These are phyloP conservation scores for Ogataea siamensis DNA, from an alignment of 805 yeast genomes.

Conservation along the genomic window DNA sequence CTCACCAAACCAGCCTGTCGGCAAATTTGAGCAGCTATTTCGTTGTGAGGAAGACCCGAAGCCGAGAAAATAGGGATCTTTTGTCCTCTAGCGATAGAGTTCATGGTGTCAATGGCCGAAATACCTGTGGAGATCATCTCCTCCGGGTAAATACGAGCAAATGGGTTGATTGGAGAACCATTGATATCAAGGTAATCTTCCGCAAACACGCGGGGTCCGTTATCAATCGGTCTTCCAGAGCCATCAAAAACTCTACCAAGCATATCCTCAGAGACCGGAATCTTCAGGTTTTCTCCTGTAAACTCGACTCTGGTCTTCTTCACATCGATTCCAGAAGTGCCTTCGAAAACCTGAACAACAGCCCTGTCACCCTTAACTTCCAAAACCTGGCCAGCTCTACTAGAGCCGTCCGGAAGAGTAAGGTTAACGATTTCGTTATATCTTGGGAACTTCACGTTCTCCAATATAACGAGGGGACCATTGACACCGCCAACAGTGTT, in stretches of 20 bases:
- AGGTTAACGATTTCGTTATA: conserved; percentile 95
- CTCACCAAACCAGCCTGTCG: conserved; percentile 99
- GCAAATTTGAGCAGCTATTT: conserved; percentile 99
- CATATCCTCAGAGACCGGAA: conserved; percentile 95
- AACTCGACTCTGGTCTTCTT: conserved; percentile 96
- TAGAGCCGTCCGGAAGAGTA: conserved; percentile 93
- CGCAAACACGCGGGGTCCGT: conserved; percentile 97
- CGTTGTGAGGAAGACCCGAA: conserved; percentile 98
- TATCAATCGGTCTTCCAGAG: conserved; percentile 97
- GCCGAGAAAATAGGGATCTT: conserved; percentile 99
- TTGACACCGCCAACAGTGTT: conserved; percentile 98
- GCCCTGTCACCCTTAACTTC: conserved; percentile 98
- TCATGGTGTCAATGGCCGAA: conserved; percentile 98
- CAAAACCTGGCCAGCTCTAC: conserved; percentile 95
- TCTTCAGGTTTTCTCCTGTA: conserved; percentile 90
- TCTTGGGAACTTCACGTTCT: conserved; percentile 83
- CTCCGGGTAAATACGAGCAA: conserved; percentile 97
- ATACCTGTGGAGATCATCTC: conserved; percentile 99
- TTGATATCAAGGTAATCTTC: conserved; percentile 98
- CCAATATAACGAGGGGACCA: conserved; percentile 93
- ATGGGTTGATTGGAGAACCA: conserved; percentile 98
- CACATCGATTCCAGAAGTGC: conserved; percentile 98
- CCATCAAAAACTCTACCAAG: conserved; percentile 98
- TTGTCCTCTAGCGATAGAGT: conserved; percentile 99
- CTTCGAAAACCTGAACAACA: conserved; percentile 98